Conservation (phyloP, 345 rosid genomes). For the Syzygium grande region DNA sequence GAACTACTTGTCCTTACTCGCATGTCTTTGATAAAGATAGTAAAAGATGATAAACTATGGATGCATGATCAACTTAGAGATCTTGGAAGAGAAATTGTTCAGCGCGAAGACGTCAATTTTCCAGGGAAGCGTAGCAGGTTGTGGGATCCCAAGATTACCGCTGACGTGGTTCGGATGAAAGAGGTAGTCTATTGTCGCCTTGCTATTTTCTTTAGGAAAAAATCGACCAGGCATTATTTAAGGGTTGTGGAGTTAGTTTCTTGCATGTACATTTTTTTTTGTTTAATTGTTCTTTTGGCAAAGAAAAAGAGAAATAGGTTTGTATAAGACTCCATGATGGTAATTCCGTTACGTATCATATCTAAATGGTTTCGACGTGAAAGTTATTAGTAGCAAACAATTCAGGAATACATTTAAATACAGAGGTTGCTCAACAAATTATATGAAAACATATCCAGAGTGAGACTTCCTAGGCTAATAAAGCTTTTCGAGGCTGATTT, state of each 20-base stretch:
- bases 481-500: background rate
- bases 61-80: background rate
- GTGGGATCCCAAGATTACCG: background rate
- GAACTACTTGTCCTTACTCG: background rate
- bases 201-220: background rate
- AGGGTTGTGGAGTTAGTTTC: background rate
- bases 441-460: background rate
- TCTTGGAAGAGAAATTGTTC: background rate
- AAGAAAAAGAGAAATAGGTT: background rate
- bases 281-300: background rate
- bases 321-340: background rate
- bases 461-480: background rate
- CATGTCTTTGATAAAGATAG: background rate
- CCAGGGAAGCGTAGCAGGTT: background rate
- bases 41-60: fast-evolving
- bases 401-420: background rate
- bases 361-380: background rate
- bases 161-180: background rate
- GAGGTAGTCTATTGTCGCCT: background rate
- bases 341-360: background rate
- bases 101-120: background rate
- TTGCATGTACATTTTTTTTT: background rate
- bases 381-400: background rate
- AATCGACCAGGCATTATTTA: background rate
- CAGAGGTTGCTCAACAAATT: background rate